A percentile compares a stretch with the other conserved stretches of the same genome.
These are phyloP conservation scores for Puccinia triticina DNA, from an alignment of 1,284 basidiomycete genomes.

Conservation along the genomic window DNA sequence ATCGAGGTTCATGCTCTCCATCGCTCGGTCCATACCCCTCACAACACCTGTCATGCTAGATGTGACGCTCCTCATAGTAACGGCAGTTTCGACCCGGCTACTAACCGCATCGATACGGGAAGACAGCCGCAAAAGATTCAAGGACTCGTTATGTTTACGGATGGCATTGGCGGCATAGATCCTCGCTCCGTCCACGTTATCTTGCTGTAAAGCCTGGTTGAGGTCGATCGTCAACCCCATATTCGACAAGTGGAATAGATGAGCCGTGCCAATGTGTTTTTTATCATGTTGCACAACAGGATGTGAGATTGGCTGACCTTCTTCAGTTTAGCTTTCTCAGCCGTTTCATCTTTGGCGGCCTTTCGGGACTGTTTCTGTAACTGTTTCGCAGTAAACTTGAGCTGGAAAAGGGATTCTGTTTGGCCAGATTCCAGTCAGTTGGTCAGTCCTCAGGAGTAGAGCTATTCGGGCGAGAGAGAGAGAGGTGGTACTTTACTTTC, in stretches of 20 bases:
- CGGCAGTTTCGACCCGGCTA: constrained; percentile 96
- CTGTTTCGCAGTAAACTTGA: constrained; percentile 97
- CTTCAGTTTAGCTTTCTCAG: constrained; percentile 84
- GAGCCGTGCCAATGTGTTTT: too few species aligned
- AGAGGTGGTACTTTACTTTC: constrained; percentile 26
- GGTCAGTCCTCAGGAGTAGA: background rate
- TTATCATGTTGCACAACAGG: background rate
- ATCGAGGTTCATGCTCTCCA: constrained; percentile 99
- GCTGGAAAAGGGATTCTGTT: constrained; percentile 88
- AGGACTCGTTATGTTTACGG: constrained; percentile 91
- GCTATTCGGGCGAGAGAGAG: background rate
- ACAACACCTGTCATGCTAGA: constrained; percentile 96
- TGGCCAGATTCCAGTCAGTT: constrained; percentile 57
- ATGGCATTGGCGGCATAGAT: constrained; percentile 99
- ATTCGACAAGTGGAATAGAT: background rate
- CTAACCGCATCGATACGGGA: constrained; percentile 96
- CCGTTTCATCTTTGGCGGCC: constrained; percentile 85
- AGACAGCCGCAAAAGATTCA: constrained; percentile 84
- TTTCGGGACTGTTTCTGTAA: constrained; percentile 90
- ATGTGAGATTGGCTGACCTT: constrained; percentile 67
- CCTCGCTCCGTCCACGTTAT: constrained; percentile 94
- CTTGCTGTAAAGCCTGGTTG: constrained; percentile 85
- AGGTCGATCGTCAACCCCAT: background rate
- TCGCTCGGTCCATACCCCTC: constrained; percentile 96
- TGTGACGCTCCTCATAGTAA: constrained; percentile 92